These are phyloP conservation scores for Colletotrichum liaoningense DNA, from an alignment of 2,329 filamentous ascomycete genomes.

Conservation along the genomic window DNA sequence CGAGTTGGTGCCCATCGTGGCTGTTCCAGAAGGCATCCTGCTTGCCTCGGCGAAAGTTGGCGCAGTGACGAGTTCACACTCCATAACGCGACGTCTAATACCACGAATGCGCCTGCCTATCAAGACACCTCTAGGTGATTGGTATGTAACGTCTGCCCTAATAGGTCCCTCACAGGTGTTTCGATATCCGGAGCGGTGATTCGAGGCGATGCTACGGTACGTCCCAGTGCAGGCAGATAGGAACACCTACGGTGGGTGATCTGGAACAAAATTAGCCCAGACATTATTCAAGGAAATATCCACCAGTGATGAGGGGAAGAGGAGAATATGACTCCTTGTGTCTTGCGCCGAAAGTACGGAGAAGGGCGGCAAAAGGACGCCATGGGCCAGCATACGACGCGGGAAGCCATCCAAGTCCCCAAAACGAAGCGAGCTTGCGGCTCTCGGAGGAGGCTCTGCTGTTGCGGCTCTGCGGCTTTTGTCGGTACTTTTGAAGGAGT, in stretches of 20 bases:
- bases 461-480: conserved; percentile 15
- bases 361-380: conserved; percentile 4
- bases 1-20: not conserved
- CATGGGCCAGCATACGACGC: not conserved
- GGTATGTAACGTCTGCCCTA: not conserved
- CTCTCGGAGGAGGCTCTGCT: conserved; percentile 1
- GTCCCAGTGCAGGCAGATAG: conserved; percentile 6
- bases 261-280: conserved; percentile 7
- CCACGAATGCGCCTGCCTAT: not conserved
- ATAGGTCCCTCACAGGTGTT: not conserved
- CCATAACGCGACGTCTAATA: not conserved
- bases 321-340: not conserved
- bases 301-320: not conserved
- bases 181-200: conserved; percentile 3
- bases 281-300: not conserved
- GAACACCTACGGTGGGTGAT: not conserved
- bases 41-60: not conserved
- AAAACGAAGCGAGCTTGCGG: not conserved
- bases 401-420: not conserved
- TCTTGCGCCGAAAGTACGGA: conserved; percentile 15
- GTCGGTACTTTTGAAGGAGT: not conserved
- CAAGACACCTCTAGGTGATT: not conserved
- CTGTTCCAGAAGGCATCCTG: conserved; percentile 11
- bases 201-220: conserved; percentile 5
- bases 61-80: not conserved